Conservation (phyloP, 768 basidiomycete genomes). For the Hortiboletus flavorubellus region DNA sequence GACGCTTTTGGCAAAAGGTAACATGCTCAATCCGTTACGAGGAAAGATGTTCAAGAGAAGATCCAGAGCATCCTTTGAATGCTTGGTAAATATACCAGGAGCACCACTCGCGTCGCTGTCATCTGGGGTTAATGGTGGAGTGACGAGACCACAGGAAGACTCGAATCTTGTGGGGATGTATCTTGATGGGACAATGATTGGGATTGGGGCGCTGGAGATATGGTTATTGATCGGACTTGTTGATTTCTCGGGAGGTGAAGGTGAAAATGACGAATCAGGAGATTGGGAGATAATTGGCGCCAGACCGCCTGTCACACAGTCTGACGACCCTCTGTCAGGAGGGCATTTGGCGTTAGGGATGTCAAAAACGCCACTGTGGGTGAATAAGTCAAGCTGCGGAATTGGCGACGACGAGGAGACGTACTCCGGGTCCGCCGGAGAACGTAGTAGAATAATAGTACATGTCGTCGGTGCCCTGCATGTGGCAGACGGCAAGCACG, state of each 20-base stretch:
- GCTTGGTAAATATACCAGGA: conserved; percentile 42
- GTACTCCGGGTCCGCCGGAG: conserved; percentile 89
- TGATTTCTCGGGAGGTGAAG: conserved; percentile 26
- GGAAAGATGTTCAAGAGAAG: conserved; percentile 81
- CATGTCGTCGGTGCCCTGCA: conserved; percentile 76
- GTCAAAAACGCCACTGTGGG: conserved; percentile 91
- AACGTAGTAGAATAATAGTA: conserved; percentile 93
- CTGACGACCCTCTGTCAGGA: conserved; percentile 93
- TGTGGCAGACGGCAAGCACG: conserved; percentile 83
- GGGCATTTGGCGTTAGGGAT: conserved; percentile 87
- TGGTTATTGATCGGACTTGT: conserved; percentile 18
- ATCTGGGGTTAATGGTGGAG: conserved; percentile 81
- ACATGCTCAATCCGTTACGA: conserved; percentile 58
- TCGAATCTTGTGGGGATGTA: conserved; percentile 39
- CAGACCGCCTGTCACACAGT: conserved; percentile 92
- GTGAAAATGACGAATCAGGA: conserved; percentile 33
- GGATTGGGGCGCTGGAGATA: conserved; percentile 20
- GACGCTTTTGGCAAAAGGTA: conserved; percentile 74
- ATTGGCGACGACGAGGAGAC: conserved; percentile 25
- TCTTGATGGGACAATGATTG: conserved; percentile 37
- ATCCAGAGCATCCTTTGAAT: conserved; percentile 64
- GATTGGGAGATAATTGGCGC: conserved; percentile 56
- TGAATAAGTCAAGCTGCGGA: conserved; percentile 3
- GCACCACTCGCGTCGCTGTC: conserved; percentile 44
- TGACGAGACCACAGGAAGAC: conserved; percentile 47